These are phyloP conservation scores for Paraphoma sp. DNA, from an alignment of 2,329 filamentous ascomycete species.

Conservation along the genomic window DNA sequence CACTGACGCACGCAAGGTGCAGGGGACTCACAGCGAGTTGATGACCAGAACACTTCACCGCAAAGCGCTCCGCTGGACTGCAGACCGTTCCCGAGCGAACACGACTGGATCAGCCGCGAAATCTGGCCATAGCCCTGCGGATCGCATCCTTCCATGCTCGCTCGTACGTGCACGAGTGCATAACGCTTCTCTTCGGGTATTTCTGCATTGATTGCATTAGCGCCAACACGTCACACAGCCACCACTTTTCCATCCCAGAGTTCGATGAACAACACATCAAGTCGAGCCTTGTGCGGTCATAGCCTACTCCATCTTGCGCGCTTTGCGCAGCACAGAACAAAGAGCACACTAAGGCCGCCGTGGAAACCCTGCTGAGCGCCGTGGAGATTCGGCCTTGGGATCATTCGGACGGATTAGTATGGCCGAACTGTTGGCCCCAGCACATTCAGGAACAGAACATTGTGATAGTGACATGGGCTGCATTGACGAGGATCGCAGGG, in stretches of 20 bases:
- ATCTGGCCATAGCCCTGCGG: neutral
- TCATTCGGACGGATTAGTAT: slow-evolving; percentile 2
- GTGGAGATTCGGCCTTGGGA: slow-evolving; percentile 10
- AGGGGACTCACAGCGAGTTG: neutral
- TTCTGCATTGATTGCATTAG: neutral
- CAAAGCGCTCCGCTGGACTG: no score
- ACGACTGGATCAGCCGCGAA: neutral
- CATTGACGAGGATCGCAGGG: slow-evolving; percentile 31
- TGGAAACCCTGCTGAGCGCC: slow-evolving; percentile 19
- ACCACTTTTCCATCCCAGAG: slow-evolving; percentile 20
- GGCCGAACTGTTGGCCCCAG: slow-evolving; percentile 36
- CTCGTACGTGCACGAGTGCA: neutral
- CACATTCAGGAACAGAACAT: slow-evolving; percentile 32
- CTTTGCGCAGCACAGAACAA: neutral
- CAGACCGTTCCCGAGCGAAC: neutral
- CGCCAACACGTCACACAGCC: slow-evolving; percentile 17
- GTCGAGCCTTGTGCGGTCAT: slow-evolving; percentile 8
- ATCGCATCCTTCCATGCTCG: neutral
- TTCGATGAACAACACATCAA: slow-evolving; percentile 35
- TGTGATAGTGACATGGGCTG: slow-evolving; percentile 38
- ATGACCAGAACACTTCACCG: no score
- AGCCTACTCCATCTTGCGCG: neutral
- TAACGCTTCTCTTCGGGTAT: neutral
- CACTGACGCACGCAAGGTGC: neutral
- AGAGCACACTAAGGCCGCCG: slow-evolving; percentile 2